Percentiles rank a stretch among this genome's conserved stretches.
Conservation (phyloP, 768 basidiomycete species). For the Cyathus striatus region DNA sequence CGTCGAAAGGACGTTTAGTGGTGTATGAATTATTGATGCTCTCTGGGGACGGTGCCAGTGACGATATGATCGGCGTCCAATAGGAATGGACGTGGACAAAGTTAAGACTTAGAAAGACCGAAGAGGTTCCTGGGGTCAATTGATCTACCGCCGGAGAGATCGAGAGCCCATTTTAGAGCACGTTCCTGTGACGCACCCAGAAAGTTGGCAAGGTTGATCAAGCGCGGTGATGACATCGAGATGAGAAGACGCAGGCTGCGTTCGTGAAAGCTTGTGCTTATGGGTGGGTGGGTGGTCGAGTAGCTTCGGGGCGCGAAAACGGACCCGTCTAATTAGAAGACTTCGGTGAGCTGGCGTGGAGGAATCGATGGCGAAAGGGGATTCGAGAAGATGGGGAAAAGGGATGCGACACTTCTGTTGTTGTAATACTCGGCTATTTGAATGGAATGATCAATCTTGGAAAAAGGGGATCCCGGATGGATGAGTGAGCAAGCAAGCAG, state of each 20-base stretch:
- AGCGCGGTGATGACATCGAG: background rate
- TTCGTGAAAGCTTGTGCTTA: too few relatives aligned
- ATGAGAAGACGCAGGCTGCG: too few relatives aligned
- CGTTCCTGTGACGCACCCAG: constrained; percentile 37
- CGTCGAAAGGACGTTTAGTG: too few relatives aligned
- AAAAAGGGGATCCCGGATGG: background rate
- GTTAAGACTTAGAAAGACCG: too few relatives aligned
- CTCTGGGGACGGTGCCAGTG: too few relatives aligned
- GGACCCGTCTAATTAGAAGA: background rate
- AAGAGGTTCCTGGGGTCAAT: constrained; percentile 19
- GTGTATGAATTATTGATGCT: too few relatives aligned
- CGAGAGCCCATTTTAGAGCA: constrained; percentile 8
- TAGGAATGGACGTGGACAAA: background rate
- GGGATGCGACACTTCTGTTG: too few relatives aligned
- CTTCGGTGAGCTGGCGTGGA: background rate
- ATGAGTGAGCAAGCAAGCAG: constrained; percentile 1
- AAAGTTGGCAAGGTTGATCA: too few relatives aligned
- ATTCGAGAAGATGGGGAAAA: constrained; percentile 4
- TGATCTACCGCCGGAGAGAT: constrained; percentile 24
- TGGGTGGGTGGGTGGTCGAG: too few relatives aligned
- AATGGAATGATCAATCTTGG: background rate
- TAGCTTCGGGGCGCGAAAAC: background rate
- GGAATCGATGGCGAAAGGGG: background rate
- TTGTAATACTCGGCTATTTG: too few relatives aligned
- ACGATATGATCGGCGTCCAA: too few relatives aligned